These are phyloP conservation scores for Taxillus chinensis DNA, from an alignment of 164 flowering plant species.

Conservation along the genomic window DNA sequence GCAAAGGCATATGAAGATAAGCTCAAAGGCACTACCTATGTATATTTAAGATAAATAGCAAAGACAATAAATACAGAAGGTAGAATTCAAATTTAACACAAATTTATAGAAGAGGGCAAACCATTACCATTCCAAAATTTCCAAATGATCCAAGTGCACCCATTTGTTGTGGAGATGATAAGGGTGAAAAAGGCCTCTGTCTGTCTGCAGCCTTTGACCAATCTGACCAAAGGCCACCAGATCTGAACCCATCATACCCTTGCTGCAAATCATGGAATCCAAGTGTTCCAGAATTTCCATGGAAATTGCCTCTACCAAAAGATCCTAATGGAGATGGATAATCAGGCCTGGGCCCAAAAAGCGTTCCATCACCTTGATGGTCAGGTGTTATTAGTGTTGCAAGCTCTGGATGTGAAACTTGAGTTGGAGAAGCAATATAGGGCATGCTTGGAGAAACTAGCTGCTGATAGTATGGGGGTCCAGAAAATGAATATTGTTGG, in stretches of 20 bases:
- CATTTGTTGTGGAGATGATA: conserved; percentile 61
- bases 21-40: too few relatives aligned
- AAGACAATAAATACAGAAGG: too few relatives aligned
- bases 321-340: conserved; percentile 46
- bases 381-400: conserved; percentile 30
- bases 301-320: conserved; percentile 44
- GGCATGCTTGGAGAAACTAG: conserved; percentile 52
- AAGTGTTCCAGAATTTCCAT: conserved; percentile 35
- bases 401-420: conserved; percentile 62
- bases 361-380: conserved; percentile 47
- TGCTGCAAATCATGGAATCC: conserved; percentile 50
- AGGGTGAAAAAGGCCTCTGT: conserved; percentile 51
- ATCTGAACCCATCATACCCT: conserved; percentile 59
- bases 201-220: conserved; percentile 64
- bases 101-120: too few relatives aligned
- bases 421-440: conserved; percentile 47
- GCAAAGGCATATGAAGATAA: too few relatives aligned
- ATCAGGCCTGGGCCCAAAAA: conserved; percentile 53
- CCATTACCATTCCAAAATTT: conserved; percentile 46
- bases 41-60: too few relatives aligned
- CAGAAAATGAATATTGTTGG: conserved; percentile 52
- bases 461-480: conserved; percentile 66
- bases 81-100: too few relatives aligned
- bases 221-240: conserved; percentile 60
- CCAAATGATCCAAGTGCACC: conserved; percentile 56